Evolutionary conservation across 2,329 filamentous ascomycete species (phyloP), one percentile per base, ranked within the genome.

Genomic region (Hymenoscyphus linearis): DNA sequence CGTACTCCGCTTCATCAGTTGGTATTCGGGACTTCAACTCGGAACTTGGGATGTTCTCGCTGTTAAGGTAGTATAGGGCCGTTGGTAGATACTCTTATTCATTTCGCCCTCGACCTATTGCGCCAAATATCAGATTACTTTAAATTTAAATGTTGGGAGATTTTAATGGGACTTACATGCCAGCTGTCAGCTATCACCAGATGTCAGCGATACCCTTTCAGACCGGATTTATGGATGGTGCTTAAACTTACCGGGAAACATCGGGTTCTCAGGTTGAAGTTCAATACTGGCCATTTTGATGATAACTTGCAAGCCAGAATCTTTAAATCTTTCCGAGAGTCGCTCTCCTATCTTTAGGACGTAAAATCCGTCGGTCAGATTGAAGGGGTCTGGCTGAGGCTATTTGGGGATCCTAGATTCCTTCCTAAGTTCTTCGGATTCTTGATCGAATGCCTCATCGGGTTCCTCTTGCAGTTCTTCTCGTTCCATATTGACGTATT

Each of bases 211-310:
- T 37, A 12, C 35, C 16, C 16, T 14, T 13, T 7, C 35, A 37
- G 16, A 37, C 10, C 10, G 35, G 35, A 14, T 37, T 37, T 9
- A 37, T 3, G 35, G 16, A n/a, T n/a, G n/a, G n/a, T n/a, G n/a
- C n/a, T n/a, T n/a, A 37, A 13, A 37, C 36, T 37, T 6, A 37
- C 74, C 76, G 0, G 73, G 66, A 64, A 81, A 85, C 0, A 66
- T 67, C 0, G 82, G 79, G 27, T 82, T 79, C n/a, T 81, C 79
- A 0, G 83, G 83, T 0, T 77, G 82, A 2, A 87, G 74, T 47
- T 84, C 76, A 56, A 87, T 80, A 47, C 77, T 80, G 1, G 81
- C 78, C 63, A 89, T 75, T 67, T 87, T 86, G 40, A 86, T 79
- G 57, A 88, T 83, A 35, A 88, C 72, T 66, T 89, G 85, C 2